These are phyloP conservation scores for Lentinula lateritia DNA, from an alignment of 768 basidiomycete species.

Conservation along the genomic window DNA sequence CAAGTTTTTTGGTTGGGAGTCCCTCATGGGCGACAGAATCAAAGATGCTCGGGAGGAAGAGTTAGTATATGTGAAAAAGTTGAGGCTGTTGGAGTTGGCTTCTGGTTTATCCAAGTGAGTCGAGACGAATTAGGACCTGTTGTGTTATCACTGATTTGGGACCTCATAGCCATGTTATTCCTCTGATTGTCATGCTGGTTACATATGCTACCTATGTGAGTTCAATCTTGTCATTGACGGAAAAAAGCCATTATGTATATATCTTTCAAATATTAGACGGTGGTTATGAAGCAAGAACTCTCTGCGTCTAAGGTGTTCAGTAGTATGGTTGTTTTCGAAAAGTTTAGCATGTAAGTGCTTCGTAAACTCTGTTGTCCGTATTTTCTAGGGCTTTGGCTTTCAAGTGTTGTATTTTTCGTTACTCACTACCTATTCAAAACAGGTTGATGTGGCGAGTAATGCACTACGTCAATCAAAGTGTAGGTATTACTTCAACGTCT, in stretches of 20 bases:
- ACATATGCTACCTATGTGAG: slow-evolving; percentile 40
- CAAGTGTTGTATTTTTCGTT: background rate
- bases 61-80: slow-evolving; percentile 45
- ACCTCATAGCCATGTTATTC: slow-evolving; percentile 45
- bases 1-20: slow-evolving; percentile 69
- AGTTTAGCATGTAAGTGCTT: slow-evolving; percentile 14
- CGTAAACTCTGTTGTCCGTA: background rate
- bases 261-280: slow-evolving; percentile 18
- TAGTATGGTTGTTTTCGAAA: slow-evolving; percentile 56
- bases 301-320: slow-evolving; percentile 42
- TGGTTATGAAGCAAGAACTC: slow-evolving; percentile 34
- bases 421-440: background rate
- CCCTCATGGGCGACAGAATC: slow-evolving; percentile 47
- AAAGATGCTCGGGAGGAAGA: slow-evolving; percentile 57
- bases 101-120: slow-evolving; percentile 38
- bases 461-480: slow-evolving; percentile 2
- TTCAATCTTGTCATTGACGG: background rate
- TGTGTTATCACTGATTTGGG: background rate
- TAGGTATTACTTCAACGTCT: background rate
- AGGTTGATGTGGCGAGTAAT: background rate
- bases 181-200: slow-evolving; percentile 58
- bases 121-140: background rate
- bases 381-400: no score
- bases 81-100: slow-evolving; percentile 43
- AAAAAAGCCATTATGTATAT: no score